phyloP scores from a whole-genome alignment of 495 filamentous ascomycete genomes.

The Neurospora intermedia region DNA sequence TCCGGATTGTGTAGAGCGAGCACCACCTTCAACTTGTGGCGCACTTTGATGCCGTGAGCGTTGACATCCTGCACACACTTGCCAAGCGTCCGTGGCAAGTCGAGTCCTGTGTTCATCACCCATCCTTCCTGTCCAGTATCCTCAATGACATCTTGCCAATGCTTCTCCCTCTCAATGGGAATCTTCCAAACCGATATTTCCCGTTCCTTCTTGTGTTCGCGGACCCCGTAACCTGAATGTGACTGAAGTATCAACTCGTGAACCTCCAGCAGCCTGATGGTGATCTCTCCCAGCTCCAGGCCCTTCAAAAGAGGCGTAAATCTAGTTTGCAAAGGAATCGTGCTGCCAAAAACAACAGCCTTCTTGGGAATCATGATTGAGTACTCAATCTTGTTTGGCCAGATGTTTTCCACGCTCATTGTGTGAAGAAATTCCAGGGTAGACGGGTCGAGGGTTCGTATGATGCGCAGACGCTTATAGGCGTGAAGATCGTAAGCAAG shows the following conservation, averaged over 20 bases:
- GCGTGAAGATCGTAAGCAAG: constrained; percentile 70
- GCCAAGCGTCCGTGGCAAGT: constrained; percentile 65
- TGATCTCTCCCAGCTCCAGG: constrained; percentile 65
- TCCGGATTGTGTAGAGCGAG: constrained; percentile 89
- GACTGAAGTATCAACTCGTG: constrained; percentile 53
- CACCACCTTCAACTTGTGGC: constrained; percentile 77
- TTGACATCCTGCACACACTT: constrained; percentile 81
- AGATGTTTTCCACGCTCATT: constrained; percentile 90
- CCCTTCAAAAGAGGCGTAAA: constrained; percentile 82
- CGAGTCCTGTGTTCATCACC: constrained; percentile 54
- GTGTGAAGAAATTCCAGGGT: constrained; percentile 75
- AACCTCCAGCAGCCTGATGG: constrained; percentile 63
- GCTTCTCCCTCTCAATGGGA: constrained; percentile 44
- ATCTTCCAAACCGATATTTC: constrained; percentile 54
- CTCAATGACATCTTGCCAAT: constrained; percentile 57
- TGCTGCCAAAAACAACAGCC: constrained; percentile 81
- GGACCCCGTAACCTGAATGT: constrained; percentile 38
- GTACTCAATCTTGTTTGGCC: constrained; percentile 92
- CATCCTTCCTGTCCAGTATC: constrained; percentile 65
- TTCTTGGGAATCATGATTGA: constrained; percentile 81
- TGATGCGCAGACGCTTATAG: constrained; percentile 71
- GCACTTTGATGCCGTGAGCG: constrained; percentile 68
- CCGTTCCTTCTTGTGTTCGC: constrained; percentile 50
- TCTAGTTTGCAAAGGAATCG: constrained; percentile 65
- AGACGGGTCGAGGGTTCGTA: constrained; percentile 72